Evolutionary conservation across 2,329 filamentous ascomycete species (phyloP).

Genomic region (Diplodia scrobiculata): DNA sequence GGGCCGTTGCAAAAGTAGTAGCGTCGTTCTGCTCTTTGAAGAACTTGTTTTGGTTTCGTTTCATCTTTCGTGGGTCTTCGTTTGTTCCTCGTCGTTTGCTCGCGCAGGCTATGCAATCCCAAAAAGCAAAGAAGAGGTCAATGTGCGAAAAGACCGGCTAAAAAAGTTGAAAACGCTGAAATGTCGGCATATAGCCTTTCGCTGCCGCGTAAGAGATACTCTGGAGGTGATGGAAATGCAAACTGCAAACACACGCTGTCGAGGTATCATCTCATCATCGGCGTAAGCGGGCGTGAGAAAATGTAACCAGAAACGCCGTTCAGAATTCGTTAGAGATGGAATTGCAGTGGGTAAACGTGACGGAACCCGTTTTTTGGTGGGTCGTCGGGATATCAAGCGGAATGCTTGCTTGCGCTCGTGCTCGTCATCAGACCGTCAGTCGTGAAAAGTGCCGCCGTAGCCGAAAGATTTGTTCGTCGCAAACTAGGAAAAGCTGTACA

Average conservation of each 20-base stretch:
- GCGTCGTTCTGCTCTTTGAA: constrained; percentile 9
- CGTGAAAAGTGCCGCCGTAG: constrained; percentile 28
- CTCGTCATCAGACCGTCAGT: constrained; percentile 29
- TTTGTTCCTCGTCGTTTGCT: constrained; percentile 27
- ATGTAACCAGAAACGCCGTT: constrained; percentile 17
- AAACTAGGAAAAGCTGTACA: constrained; percentile 29
- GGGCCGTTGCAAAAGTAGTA: constrained; percentile 10
- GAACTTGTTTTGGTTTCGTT: constrained; percentile 22
- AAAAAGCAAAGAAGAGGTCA: constrained; percentile 26
- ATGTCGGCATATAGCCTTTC: neutral
- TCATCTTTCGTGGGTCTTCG: constrained; percentile 28
- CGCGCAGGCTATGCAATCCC: constrained; percentile 28
- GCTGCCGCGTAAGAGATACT: constrained; percentile 20
- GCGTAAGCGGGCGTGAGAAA: constrained; percentile 27
- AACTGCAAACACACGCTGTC: constrained; percentile 27
- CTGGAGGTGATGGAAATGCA: constrained; percentile 22
- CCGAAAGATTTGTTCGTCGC: constrained; percentile 27
- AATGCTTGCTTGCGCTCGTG: constrained; percentile 28
- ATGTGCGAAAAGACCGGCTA: constrained; percentile 7
- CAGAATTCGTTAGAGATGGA: constrained; percentile 27
- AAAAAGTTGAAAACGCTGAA: constrained; percentile 7
- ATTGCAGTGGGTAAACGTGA: constrained; percentile 28
- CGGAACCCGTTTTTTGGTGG: constrained; percentile 12
- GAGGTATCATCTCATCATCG: constrained; percentile 29
- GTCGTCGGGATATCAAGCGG: constrained; percentile 27